A percentile compares a stretch with the other conserved stretches of the same genome.
phyloP scores from a whole-genome alignment of 345 rosid species.

The Salix exigua region DNA sequence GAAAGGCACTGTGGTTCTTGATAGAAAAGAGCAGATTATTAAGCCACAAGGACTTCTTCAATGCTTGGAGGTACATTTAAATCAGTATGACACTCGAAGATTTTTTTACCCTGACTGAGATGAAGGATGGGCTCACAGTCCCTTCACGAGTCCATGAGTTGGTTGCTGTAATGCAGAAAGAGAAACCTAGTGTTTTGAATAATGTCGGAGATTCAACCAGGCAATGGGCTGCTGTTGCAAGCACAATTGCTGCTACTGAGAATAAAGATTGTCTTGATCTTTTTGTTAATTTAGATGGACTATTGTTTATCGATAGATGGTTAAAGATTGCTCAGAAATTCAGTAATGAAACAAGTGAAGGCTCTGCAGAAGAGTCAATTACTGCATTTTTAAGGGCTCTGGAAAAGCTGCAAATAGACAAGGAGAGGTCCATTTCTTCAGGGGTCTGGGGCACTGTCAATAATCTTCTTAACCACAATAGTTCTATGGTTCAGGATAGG shows the following conservation, averaged over 20 bases:
- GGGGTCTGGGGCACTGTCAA: conserved; percentile 65
- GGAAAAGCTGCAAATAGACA: conserved; percentile 64
- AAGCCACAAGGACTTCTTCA: conserved; percentile 21
- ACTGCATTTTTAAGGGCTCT: conserved; percentile 64
- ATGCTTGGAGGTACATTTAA: conserved; percentile 45
- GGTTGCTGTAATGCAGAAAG: conserved; percentile 64
- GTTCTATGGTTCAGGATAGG: conserved; percentile 58
- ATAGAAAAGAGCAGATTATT: conserved; percentile 33
- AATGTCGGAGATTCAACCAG: conserved; percentile 69
- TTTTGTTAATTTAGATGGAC: conserved; percentile 82
- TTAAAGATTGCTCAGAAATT: conserved; percentile 55
- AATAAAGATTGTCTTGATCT: conserved; percentile 85
- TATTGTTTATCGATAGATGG: conserved; percentile 69
- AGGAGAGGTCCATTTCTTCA: conserved; percentile 60
- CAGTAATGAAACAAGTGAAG: conserved; percentile 42
- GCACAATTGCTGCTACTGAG: conserved; percentile 73
- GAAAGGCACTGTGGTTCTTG: conserved; percentile 13
- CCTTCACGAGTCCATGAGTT: conserved; percentile 79
- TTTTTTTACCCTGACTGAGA: conserved; percentile 81
- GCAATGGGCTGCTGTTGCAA: conserved; percentile 89
- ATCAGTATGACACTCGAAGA: conserved; percentile 83
- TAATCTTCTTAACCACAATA: conserved; percentile 62
- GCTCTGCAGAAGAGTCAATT: conserved; percentile 65
- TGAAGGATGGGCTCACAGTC: conserved; percentile 80
- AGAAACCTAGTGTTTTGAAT: conserved; percentile 57